Evolutionary conservation across 176 grass and related monocot species (phyloP).

Genomic region (Hyparrhenia diplandra): DNA sequence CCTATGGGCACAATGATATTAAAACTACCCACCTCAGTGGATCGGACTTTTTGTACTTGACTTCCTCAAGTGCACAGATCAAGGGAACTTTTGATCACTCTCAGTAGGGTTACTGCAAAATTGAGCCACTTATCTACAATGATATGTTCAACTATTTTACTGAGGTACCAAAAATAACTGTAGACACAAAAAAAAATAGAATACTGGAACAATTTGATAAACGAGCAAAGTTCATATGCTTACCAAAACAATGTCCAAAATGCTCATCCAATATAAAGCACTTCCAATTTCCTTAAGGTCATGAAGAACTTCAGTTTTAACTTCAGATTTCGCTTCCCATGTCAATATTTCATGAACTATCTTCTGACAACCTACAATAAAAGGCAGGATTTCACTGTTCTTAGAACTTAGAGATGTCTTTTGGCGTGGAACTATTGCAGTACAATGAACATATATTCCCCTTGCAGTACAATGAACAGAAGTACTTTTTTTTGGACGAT

Average conservation of each 20-base stretch:
- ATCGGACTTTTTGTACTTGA: background rate
- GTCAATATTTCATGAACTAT: constrained; percentile 97
- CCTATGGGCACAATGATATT: background rate
- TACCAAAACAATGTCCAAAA: constrained; percentile 95
- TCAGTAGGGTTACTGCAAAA: constrained; percentile 10
- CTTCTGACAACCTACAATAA: constrained; percentile 78
- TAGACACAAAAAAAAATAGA: background rate
- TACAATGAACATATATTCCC: background rate
- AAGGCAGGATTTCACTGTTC: constrained; percentile 8
- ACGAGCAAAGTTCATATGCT: constrained; percentile 7
- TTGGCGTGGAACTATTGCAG: background rate
- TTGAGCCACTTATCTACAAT: background rate
- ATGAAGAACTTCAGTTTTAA: constrained; percentile 87
- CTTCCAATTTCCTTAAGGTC: constrained; percentile 96
- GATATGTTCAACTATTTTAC: background rate
- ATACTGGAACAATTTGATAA: background rate
- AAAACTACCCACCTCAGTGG: background rate
- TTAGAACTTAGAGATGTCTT: background rate
- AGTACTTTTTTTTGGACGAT: background rate
- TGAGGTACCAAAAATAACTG: background rate
- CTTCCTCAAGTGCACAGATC: background rate
- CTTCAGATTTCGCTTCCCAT: constrained; percentile 82
- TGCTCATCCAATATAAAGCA: constrained; percentile 98
- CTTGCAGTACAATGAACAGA: constrained; percentile 17
- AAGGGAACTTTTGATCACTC: background rate